Evolutionary conservation across 2,329 filamentous ascomycete species (phyloP), one percentile per base, ranked within the genome.

Genomic region (Trichoderma sp.): DNA sequence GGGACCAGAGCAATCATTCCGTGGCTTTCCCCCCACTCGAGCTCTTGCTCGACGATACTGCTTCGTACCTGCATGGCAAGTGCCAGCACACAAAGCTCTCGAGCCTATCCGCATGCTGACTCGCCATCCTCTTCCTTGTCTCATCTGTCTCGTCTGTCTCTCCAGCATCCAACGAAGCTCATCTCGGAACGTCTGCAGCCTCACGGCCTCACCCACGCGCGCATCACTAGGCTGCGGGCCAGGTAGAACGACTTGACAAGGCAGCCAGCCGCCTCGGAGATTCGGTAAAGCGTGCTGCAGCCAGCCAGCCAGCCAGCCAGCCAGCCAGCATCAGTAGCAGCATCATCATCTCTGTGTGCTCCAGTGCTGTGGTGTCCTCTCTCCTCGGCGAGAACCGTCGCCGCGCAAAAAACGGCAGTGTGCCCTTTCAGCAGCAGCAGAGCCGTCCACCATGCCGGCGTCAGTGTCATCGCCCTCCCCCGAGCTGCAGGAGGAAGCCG

Each of bases 1-100:
- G 57, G 57, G 30, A 41, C 57, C 21, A 3, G 34, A 5, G 19
- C 14, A 28, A 26, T 19, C n/a, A 26, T 28, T 54, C 47, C 41
- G 30, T 24, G 26, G n/a, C 41, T 39, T 14, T 7, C 14, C 59
- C 59, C 50, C 59, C 50, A 58, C 55, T 34, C 26, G 47, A 51
- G 47, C 59, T 62, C 59, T 62, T 34, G 26, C 24, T 61, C 48
- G 2, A 30, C 30, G 9, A 30, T 39, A 10, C 7, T 39, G 34
- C 34, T 39, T 39, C 34, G 34, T 62, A 54, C 59, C 59, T 62
- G 59, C 59, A 62, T 62, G 39, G 19, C 24, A 62, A 34, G 50
- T 43, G 59, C 59, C 59, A 62, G 48, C 59, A 45, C 59, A 62
- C 30, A 54, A 54, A 47, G 26, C 48, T 34, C 5, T 24, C 19